Percentiles rank a stretch among this genome's conserved stretches.
Evolutionary conservation across 106 monocot species (phyloP).

Genomic region (Dioscorea zingiberensis): DNA sequence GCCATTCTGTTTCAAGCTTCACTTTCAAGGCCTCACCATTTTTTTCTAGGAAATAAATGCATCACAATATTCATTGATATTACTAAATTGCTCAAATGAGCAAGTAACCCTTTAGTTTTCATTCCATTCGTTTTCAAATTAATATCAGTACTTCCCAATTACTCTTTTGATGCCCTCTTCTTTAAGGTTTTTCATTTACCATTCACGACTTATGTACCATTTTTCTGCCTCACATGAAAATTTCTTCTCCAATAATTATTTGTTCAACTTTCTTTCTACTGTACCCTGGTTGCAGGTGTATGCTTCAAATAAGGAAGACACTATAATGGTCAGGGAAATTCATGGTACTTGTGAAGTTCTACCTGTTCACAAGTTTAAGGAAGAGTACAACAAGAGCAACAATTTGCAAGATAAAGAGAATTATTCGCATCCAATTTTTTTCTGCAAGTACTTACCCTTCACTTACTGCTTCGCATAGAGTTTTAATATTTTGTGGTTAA

Average conservation of each 20-base stretch:
- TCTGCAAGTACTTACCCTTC: neutral
- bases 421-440: neutral
- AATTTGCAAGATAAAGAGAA: neutral
- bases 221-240: no score
- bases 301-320: slow-evolving; percentile 2
- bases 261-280: neutral
- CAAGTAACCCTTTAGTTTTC: neutral
- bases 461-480: neutral
- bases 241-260: neutral
- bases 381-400: neutral
- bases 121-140: neutral
- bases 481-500: neutral
- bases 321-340: neutral
- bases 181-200: neutral
- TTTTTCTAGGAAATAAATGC: no score
- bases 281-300: neutral
- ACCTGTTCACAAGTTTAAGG: neutral
- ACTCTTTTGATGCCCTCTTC: neutral
- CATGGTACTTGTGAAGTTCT: neutral
- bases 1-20: no score
- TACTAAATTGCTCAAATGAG: neutral
- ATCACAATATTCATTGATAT: no score
- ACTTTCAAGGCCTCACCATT: no score
- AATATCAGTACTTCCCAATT: neutral
- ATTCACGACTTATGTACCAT: neutral